Base-by-base conservation (phyloP, 345 rosid species). In the Rhodomyrtus tomentosa region DNA sequence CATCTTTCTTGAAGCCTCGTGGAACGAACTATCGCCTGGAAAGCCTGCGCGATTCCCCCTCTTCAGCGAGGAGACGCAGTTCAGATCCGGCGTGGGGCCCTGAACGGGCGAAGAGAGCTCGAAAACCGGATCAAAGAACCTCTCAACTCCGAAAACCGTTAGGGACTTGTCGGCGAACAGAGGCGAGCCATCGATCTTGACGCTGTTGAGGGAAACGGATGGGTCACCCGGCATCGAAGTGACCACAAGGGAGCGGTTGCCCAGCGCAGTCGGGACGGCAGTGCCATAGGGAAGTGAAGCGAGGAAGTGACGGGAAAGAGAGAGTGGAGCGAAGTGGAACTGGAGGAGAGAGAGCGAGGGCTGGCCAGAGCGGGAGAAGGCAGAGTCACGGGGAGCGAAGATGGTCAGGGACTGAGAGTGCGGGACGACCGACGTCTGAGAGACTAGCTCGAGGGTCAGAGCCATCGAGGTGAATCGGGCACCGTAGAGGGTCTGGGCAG, bases 351-450 rank as follows among this genome's bases (percentile, higher is more conserved):
- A 83, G 25, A 91, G 91, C 10, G 93, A 72, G 4, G 93, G 92
- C 72, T 91, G 92, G 49, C 93, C 91, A 20, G 88, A 89, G n/a
- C 36, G 25, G n/a, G 81, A 14, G 85, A 92, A 92, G 25, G 91
- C 90, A 15, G 88, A 10, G 81, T 91, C 93, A 10, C 86, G 83
- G 49, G 95, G 93, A n/a, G 93, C 72, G 86, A 92, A 92, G 55
- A 91, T 50, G 84, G 95, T 91, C 84, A 90, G 90, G 72, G 89
- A 89, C 2, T 88, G 83, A 53, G 90, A 84, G 22, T 50, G 83
- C 10, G 88, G 88, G 82, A 83, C 27, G 62, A 76, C 82, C 1
- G 83, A 84, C 52, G 87, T 82, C 82, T 82, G 82, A 48, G 90
- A 87, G 76, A 89, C n/a, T 81, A 89, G 85, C 80, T 87, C 74